Conservation (phyloP, 148 eudicot species). For the Vaccinium vitisidaea region DNA sequence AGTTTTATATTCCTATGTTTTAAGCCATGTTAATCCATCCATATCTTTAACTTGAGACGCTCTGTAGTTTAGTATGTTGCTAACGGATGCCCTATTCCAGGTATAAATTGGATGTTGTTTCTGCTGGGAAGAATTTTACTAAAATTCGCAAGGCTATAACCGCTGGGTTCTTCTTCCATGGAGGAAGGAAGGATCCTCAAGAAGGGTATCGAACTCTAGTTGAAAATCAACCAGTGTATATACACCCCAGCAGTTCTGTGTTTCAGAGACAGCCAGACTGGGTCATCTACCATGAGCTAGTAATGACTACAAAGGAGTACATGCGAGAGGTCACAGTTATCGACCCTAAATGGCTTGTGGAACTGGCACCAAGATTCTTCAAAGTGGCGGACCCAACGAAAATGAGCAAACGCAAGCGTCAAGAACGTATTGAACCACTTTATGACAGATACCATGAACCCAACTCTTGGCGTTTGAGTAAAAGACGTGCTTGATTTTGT, state of each 20-base stretch:
- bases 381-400: slow-evolving; percentile 87
- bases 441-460: slow-evolving; percentile 96
- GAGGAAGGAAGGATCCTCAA: slow-evolving; percentile 88
- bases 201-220: slow-evolving; percentile 45
- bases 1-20: not conserved
- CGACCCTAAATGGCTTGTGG: slow-evolving; percentile 48
- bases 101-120: slow-evolving; percentile 85
- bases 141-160: slow-evolving; percentile 74
- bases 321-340: slow-evolving; percentile 92
- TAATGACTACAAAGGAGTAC: slow-evolving; percentile 96
- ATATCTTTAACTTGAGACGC: not conserved
- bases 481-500: slow-evolving; percentile 61
- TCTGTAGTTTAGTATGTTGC: slow-evolving; percentile 11
- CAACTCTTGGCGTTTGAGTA: slow-evolving; percentile 95
- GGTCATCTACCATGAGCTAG: slow-evolving; percentile 95
- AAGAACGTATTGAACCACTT: slow-evolving; percentile 91
- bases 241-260: slow-evolving; percentile 27
- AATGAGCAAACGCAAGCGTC: slow-evolving; percentile 94
- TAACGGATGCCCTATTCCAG: slow-evolving; percentile 35
- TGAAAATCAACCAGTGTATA: slow-evolving; percentile 1
- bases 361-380: slow-evolving; percentile 76
- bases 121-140: slow-evolving; percentile 76
- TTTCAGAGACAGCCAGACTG: slow-evolving; percentile 97
- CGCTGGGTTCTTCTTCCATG: slow-evolving; percentile 91
- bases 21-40: not conserved